Percentiles rank a stretch among this genome's conserved stretches.
Evolutionary conservation across 2,329 filamentous ascomycete species (phyloP).

Genomic region (Colletotrichum neosansevieriae): DNA sequence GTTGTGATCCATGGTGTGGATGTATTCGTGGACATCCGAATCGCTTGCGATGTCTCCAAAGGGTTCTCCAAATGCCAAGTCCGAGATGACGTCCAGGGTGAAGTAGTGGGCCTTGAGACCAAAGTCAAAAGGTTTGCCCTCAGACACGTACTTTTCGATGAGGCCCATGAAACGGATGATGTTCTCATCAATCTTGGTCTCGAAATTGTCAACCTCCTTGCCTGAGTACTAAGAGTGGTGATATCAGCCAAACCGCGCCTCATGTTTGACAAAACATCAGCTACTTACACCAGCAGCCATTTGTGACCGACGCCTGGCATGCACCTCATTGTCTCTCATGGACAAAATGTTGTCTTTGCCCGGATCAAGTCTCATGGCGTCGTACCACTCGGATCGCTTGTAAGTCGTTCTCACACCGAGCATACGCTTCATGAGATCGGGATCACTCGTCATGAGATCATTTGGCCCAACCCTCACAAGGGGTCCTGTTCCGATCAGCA

Average conservation of each 20-base stretch:
- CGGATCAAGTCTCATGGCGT: slow-evolving; percentile 63
- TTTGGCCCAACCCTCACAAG: slow-evolving; percentile 55
- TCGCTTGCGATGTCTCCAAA: slow-evolving; percentile 61
- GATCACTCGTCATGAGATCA: slow-evolving; percentile 55
- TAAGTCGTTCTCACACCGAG: slow-evolving; percentile 53
- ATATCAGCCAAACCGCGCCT: background rate
- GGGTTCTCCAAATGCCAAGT: slow-evolving; percentile 60
- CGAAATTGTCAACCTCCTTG: slow-evolving; percentile 64
- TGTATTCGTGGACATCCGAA: slow-evolving; percentile 61
- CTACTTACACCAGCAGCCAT: slow-evolving; percentile 61
- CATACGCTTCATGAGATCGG: slow-evolving; percentile 53
- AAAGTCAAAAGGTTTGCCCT: slow-evolving; percentile 60
- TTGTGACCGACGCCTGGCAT: slow-evolving; percentile 57
- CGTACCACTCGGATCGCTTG: slow-evolving; percentile 58
- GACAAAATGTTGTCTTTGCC: slow-evolving; percentile 67
- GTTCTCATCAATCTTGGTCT: slow-evolving; percentile 61
- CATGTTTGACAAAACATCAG: background rate
- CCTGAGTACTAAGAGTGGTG: slow-evolving; percentile 54
- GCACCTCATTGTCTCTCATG: slow-evolving; percentile 59
- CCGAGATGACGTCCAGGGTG: slow-evolving; percentile 66
- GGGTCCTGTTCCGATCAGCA: slow-evolving; percentile 1
- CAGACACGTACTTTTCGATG: slow-evolving; percentile 55
- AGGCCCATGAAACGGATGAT: slow-evolving; percentile 58
- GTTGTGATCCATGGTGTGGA: slow-evolving; percentile 57
- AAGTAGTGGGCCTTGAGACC: slow-evolving; percentile 62